Conservation (phyloP, 2,329 filamentous ascomycete genomes). For the Calonectria fujianensis region DNA sequence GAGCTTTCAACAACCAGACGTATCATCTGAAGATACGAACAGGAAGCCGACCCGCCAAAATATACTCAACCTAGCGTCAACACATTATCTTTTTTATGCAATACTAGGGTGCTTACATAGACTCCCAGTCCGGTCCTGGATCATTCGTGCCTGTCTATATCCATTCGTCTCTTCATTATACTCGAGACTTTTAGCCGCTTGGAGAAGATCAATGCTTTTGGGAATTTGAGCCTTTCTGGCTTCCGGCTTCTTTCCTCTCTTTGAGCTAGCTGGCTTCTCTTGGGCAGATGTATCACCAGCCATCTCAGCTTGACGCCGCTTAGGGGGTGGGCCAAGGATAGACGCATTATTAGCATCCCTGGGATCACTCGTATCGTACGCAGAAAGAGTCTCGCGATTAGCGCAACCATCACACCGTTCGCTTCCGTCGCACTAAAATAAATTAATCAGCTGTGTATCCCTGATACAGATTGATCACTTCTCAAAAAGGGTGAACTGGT, state of each 20-base stretch:
- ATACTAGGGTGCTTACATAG: constrained; percentile 66
- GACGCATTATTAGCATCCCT: neutral
- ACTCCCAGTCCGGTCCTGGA: constrained; percentile 75
- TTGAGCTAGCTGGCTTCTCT: neutral
- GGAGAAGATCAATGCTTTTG: constrained; percentile 18
- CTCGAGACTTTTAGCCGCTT: constrained; percentile 56
- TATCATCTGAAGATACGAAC: constrained; percentile 77
- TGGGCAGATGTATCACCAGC: neutral
- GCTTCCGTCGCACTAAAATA: constrained; percentile 50
- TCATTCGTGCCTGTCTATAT: constrained; percentile 73
- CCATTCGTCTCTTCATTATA: constrained; percentile 74
- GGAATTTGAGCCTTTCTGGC: neutral
- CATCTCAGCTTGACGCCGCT: constrained; percentile 19
- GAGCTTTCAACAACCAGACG: constrained; percentile 75
- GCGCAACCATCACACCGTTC: constrained; percentile 51
- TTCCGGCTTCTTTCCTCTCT: neutral
- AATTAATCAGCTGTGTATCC: neutral
- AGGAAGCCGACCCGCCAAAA: constrained; percentile 77
- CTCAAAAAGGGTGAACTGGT: neutral
- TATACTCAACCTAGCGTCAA: constrained; percentile 66
- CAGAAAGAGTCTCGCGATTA: constrained; percentile 49
- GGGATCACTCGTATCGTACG: constrained; percentile 35
- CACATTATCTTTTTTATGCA: neutral
- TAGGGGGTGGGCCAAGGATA: neutral
- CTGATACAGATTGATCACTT: neutral